Percentiles rank a stretch among this genome's conserved stretches.
phyloP scores from a whole-genome alignment of 352 stramenopile genomes.

The Peronospora belbahrii region DNA sequence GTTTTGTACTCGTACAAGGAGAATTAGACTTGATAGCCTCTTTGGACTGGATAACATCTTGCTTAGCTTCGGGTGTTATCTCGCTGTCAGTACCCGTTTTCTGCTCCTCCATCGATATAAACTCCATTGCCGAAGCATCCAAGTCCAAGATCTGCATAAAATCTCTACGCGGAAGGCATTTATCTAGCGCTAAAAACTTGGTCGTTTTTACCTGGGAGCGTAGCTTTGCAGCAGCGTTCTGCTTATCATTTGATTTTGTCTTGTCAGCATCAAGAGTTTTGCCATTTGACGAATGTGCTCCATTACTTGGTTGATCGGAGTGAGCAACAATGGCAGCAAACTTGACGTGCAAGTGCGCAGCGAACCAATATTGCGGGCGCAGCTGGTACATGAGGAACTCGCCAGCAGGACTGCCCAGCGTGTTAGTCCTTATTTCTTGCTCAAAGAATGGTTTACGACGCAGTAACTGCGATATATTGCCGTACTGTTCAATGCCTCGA shows the following conservation, averaged over 20 bases:
- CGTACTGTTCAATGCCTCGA: slow-evolving; percentile 92
- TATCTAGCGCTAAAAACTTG: slow-evolving; percentile 92
- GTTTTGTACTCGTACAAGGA: not conserved
- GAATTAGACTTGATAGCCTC: not conserved
- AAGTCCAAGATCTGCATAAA: slow-evolving; percentile 94
- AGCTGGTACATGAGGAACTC: slow-evolving; percentile 90
- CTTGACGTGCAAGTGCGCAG: slow-evolving; percentile 97
- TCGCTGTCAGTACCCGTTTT: not conserved
- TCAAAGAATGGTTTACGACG: slow-evolving; percentile 92
- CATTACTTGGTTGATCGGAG: slow-evolving; percentile 10
- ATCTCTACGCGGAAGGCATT: slow-evolving; percentile 92
- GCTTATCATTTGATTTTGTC: not conserved
- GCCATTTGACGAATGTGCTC: not conserved
- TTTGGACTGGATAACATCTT: slow-evolving; percentile 1
- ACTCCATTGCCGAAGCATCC: slow-evolving; percentile 6
- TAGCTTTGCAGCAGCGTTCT: slow-evolving; percentile 5
- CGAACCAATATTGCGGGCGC: slow-evolving; percentile 94
- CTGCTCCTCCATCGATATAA: not conserved
- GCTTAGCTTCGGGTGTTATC: not conserved
- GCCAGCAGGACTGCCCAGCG: slow-evolving; percentile 90
- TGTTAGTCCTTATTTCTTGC: slow-evolving; percentile 90
- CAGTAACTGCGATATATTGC: slow-evolving; percentile 86
- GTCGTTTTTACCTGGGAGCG: slow-evolving; percentile 16
- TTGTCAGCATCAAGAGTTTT: slow-evolving; percentile 4
- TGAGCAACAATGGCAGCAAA: slow-evolving; percentile 94